A percentile compares a stretch with the other conserved stretches of the same genome.
Evolutionary conservation across 352 stramenopile species (phyloP).

Genomic region (Thalassiosira livingstoniorum): DNA sequence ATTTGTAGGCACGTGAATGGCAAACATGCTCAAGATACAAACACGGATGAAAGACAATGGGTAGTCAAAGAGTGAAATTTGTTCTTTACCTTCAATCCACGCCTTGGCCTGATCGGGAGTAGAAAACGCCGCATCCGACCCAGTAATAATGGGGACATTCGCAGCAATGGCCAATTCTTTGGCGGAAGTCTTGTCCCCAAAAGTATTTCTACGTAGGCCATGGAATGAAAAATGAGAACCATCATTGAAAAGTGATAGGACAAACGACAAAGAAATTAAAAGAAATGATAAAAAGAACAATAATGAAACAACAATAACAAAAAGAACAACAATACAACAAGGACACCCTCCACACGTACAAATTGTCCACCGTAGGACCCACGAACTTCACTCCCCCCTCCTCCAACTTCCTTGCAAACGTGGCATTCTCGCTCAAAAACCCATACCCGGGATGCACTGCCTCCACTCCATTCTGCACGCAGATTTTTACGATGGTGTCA

Average conservation of each 20-base stretch:
- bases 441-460: conserved; percentile 92
- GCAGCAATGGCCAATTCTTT: conserved; percentile 72
- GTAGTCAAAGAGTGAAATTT: too few species aligned
- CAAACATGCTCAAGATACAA: too few species aligned
- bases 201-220: conserved; percentile 61
- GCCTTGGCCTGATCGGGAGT: conserved; percentile 89
- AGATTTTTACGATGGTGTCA: conserved; percentile 84
- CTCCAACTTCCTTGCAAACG: conserved; percentile 92
- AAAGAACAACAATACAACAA: not conserved
- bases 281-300: too few species aligned
- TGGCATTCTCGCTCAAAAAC: conserved; percentile 96
- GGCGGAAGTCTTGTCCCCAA: conserved; percentile 83
- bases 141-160: conserved; percentile 78
- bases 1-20: too few species aligned
- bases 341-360: conserved; percentile 60
- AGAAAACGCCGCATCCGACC: conserved; percentile 90
- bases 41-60: too few species aligned
- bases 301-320: too few species aligned
- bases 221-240: not conserved
- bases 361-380: conserved; percentile 93
- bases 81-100: conserved; percentile 96
- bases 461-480: conserved; percentile 75
- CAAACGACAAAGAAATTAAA: too few species aligned
- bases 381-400: conserved; percentile 96
- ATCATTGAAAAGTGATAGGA: too few species aligned